phyloP scores from a whole-genome alignment of 371 early-diverging fungal species.

The Mortierella sp. region DNA sequence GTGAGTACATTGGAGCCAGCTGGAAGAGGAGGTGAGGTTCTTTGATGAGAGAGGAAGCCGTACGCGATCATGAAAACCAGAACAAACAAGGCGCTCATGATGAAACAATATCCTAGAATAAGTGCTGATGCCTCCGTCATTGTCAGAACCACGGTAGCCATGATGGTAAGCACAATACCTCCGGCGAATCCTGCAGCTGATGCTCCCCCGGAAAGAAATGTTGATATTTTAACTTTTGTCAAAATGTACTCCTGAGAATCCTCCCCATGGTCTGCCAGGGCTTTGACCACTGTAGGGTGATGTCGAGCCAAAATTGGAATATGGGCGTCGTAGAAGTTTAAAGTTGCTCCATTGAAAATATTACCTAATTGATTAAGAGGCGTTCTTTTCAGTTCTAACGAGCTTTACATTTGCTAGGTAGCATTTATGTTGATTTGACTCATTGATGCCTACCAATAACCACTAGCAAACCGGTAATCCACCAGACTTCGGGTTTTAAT shows the following conservation, averaged over 20 bases:
- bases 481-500: slow-evolving; percentile 26
- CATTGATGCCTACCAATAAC: slow-evolving; percentile 15
- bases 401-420: too few species aligned
- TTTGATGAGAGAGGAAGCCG: slow-evolving; percentile 18
- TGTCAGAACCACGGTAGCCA: slow-evolving; percentile 20
- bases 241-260: slow-evolving; percentile 18
- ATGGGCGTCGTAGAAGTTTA: slow-evolving; percentile 68
- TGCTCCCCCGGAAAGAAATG: slow-evolving; percentile 40
- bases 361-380: too few species aligned
- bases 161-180: slow-evolving; percentile 22
- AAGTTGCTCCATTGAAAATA: slow-evolving; percentile 58
- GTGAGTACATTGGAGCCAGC: slow-evolving; percentile 6
- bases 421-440: too few species aligned
- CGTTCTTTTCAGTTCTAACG: too few species aligned
- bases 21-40: slow-evolving; percentile 39
- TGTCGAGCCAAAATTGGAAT: slow-evolving; percentile 65
- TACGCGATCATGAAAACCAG: slow-evolving; percentile 14
- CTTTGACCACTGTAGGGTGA: slow-evolving; percentile 58
- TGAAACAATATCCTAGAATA: slow-evolving; percentile 31
- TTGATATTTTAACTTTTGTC: slow-evolving; percentile 25
- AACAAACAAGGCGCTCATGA: slow-evolving; percentile 20
- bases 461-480: slow-evolving; percentile 18
- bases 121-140: slow-evolving; percentile 13
- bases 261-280: slow-evolving; percentile 16
- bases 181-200: slow-evolving; percentile 39